Percentiles rank a stretch among this genome's conserved stretches.
These are phyloP conservation scores for Nidularia sp. DNA, from an alignment of 768 basidiomycete genomes.

Conservation along the genomic window DNA sequence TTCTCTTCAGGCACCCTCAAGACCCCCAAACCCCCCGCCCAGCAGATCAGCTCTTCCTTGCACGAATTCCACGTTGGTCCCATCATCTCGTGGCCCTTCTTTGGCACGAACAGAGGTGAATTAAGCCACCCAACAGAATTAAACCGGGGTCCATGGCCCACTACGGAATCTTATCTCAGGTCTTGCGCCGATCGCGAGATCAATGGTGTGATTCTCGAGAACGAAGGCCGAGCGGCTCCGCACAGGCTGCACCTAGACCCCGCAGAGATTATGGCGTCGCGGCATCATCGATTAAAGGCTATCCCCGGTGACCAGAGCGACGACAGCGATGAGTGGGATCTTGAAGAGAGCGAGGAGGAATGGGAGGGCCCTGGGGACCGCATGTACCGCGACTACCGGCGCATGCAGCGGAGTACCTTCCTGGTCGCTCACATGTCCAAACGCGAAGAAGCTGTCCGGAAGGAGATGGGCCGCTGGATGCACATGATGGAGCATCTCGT, in stretches of 20 bases:
- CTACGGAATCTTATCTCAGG: slow-evolving; percentile 52
- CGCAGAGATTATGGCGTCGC: slow-evolving; percentile 64
- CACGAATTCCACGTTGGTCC: slow-evolving; percentile 63
- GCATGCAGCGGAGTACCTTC: slow-evolving; percentile 79
- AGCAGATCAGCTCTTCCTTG: not conserved
- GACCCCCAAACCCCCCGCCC: slow-evolving; percentile 20
- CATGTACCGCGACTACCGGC: slow-evolving; percentile 81
- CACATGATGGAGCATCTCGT: slow-evolving; percentile 59
- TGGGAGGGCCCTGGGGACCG: slow-evolving; percentile 73
- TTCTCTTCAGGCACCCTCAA: slow-evolving; percentile 16
- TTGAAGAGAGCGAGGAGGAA: slow-evolving; percentile 77
- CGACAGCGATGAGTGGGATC: slow-evolving; percentile 74
- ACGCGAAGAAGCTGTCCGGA: slow-evolving; percentile 58
- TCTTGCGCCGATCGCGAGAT: slow-evolving; percentile 74
- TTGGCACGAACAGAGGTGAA: slow-evolving; percentile 78
- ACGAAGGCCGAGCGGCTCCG: slow-evolving; percentile 71
- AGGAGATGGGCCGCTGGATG: slow-evolving; percentile 73
- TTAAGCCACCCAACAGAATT: slow-evolving; percentile 64
- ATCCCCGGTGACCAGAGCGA: slow-evolving; percentile 74
- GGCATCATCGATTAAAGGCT: slow-evolving; percentile 65
- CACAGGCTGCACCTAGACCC: slow-evolving; percentile 81
- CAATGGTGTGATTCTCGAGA: slow-evolving; percentile 67
- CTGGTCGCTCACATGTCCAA: slow-evolving; percentile 64
- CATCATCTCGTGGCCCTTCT: slow-evolving; percentile 90
- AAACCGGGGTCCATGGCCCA: slow-evolving; percentile 76